Evolutionary conservation across 2,329 filamentous ascomycete genomes (phyloP), one percentile per base, ranked within the genome.

Genomic region (Diaporthe eres): DNA sequence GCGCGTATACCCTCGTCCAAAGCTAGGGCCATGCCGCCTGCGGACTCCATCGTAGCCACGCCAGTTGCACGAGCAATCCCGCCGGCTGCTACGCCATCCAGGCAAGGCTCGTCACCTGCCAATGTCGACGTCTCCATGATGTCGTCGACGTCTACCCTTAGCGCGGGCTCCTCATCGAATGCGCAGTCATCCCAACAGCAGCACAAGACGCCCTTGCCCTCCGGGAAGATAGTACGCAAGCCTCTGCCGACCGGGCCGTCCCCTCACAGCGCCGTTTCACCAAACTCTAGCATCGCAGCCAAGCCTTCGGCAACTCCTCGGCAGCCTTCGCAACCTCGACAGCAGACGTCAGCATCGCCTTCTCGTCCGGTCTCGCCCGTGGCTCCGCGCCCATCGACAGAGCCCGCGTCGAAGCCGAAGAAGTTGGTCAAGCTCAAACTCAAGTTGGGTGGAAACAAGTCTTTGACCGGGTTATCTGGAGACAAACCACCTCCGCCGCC

Each of bases 391-490:
- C 17, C 37, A 15, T 65, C 73, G 39, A 68, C 71, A 10, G 71
- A 70, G 57, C 70, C 74, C 8, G 47, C 47, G 9, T 9, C 71
- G 67, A 58, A 55, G 51, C 74, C 58, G 6, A 74, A 75, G 25
- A 75, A 71, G 51, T 49, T 77, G 4, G 61, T 77, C 34, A 77
- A 77, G 61, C 58, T 77, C 37, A 77, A 76, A 70, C 61, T 77
- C 47, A 70, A 60, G 44, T 28, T 61, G 22, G 61, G 57, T 37
- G 57, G 61, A 13, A 63, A 73, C 47, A 73, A 57, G 71, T 53
- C 47, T 25, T 39, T 65, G 49, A 22, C 34, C 13, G 60, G 58
- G 37, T 25, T 47, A 13, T 47, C 61, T 65, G 37, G 60, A 34
- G 44, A 63, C 37, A 53, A 63, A 31, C 37, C 71, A 53, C 49